Percentiles rank a stretch among this genome's conserved stretches.
Evolutionary conservation across 208 protist species (phyloP).

Genomic region (Leishmania tropica): DNA sequence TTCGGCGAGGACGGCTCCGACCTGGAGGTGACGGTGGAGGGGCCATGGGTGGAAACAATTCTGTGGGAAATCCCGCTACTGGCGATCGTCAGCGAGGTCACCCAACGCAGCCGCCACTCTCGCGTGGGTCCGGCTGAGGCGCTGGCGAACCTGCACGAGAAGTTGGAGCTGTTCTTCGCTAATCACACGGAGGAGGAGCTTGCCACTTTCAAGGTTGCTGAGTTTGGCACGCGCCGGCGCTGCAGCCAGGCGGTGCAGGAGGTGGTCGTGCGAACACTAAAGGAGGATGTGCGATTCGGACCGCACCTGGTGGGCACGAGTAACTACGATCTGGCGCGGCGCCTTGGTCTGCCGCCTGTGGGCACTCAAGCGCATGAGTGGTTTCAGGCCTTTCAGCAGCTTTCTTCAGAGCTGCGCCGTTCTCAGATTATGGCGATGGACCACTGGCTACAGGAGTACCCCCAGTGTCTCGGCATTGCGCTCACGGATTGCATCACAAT

Average conservation of each 20-base stretch:
- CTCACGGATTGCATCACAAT: slow-evolving; percentile 92
- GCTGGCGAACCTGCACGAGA: slow-evolving; percentile 45
- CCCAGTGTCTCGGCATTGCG: slow-evolving; percentile 75
- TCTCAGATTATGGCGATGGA: slow-evolving; percentile 78
- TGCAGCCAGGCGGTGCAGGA: slow-evolving; percentile 85
- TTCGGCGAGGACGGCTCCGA: slow-evolving; percentile 50
- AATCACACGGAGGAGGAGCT: slow-evolving; percentile 47
- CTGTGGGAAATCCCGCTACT: slow-evolving; percentile 89
- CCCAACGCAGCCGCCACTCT: slow-evolving; percentile 59
- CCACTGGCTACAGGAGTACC: slow-evolving; percentile 86
- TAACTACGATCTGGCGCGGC: slow-evolving; percentile 84
- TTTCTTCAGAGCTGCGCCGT: slow-evolving; percentile 59
- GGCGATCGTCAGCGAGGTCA: slow-evolving; percentile 81
- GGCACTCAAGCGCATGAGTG: slow-evolving; percentile 92
- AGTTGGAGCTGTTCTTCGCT: slow-evolving; percentile 69
- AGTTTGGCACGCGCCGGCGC: slow-evolving; percentile 88
- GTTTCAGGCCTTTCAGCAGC: slow-evolving; percentile 92
- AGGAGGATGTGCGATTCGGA: slow-evolving; percentile 54
- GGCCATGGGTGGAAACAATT: slow-evolving; percentile 89
- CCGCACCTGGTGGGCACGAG: slow-evolving; percentile 76
- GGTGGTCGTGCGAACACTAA: slow-evolving; percentile 59
- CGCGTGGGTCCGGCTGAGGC: slow-evolving; percentile 51
- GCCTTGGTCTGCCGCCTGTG: slow-evolving; percentile 55
- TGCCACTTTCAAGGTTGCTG: slow-evolving; percentile 56
- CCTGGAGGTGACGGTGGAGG: slow-evolving; percentile 66